Evolutionary conservation across 768 basidiomycete genomes (phyloP).

Genomic region (Chlorophyllum brunneum): DNA sequence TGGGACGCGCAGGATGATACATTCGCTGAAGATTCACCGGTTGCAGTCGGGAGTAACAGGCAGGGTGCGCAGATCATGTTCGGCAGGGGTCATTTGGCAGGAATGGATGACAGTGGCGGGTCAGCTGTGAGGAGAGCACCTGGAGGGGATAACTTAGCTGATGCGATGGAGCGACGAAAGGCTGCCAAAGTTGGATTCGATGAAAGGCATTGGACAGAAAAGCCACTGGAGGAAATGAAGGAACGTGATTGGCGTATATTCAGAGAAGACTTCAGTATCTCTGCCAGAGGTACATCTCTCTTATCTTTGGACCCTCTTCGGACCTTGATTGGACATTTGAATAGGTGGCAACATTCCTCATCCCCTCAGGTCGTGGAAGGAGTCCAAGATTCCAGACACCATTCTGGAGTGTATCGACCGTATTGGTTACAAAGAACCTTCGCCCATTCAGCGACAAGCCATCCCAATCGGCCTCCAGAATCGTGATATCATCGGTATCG

Average conservation of each 20-base stretch:
- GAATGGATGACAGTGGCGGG: slow-evolving; percentile 78
- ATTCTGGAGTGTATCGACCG: slow-evolving; percentile 83
- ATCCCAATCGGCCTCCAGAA: slow-evolving; percentile 99
- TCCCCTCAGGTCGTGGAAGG: slow-evolving; percentile 88
- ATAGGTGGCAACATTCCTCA: slow-evolving; percentile 91
- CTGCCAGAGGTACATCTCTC: slow-evolving; percentile 66
- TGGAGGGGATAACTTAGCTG: slow-evolving; percentile 56
- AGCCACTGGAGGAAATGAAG: slow-evolving; percentile 88
- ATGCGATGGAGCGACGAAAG: slow-evolving; percentile 77
- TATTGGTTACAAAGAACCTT: slow-evolving; percentile 97
- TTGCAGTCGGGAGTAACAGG: slow-evolving; percentile 62
- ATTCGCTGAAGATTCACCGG: slow-evolving; percentile 70
- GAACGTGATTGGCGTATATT: slow-evolving; percentile 99
- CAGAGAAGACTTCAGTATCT: slow-evolving; percentile 96
- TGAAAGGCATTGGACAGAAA: slow-evolving; percentile 98
- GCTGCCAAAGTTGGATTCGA: slow-evolving; percentile 82
- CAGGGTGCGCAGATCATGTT: slow-evolving; percentile 89
- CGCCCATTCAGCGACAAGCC: slow-evolving; percentile 95
- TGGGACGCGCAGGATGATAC: slow-evolving; percentile 99
- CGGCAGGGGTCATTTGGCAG: slow-evolving; percentile 78
- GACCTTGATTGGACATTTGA: slow-evolving; percentile 7
- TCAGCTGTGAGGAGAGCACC: slow-evolving; percentile 33
- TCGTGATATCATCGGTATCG: slow-evolving; percentile 96
- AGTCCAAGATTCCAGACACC: slow-evolving; percentile 74
- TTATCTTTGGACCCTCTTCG: not conserved